Evolutionary conservation across 2,329 filamentous ascomycete genomes (phyloP).

Genomic region (Cladophialophora psammophila): DNA sequence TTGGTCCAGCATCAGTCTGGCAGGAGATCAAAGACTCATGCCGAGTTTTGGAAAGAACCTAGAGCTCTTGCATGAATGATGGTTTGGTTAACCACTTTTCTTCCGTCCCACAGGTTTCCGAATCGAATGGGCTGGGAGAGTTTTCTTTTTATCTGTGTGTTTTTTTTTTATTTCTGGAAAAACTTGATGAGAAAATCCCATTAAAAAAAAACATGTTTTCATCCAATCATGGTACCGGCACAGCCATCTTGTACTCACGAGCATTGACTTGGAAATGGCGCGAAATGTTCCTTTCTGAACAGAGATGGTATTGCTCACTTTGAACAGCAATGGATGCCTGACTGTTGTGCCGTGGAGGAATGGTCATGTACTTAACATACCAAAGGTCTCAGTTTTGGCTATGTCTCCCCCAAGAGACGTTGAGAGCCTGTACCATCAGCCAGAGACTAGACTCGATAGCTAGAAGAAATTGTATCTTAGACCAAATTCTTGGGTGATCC

Average conservation of each 20-base stretch:
- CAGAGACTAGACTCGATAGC: slow-evolving; percentile 29
- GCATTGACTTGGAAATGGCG: slow-evolving; percentile 23
- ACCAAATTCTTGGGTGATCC: background rate
- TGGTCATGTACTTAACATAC: slow-evolving; percentile 29
- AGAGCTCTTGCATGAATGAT: slow-evolving; percentile 33
- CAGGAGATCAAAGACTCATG: slow-evolving; percentile 31
- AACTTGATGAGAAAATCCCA: slow-evolving; percentile 9
- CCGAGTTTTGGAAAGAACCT: slow-evolving; percentile 23
- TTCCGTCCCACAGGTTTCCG: slow-evolving; percentile 13
- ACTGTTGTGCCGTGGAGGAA: slow-evolving; percentile 25
- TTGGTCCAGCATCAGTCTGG: slow-evolving; percentile 37
- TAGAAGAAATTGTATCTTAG: slow-evolving; percentile 32
- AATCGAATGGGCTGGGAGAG: slow-evolving; percentile 7
- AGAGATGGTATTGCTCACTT: slow-evolving; percentile 11
- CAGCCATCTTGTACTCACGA: slow-evolving; percentile 18
- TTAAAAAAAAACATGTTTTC: slow-evolving; percentile 18
- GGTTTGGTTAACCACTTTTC: slow-evolving; percentile 28
- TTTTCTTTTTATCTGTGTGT: slow-evolving; percentile 6
- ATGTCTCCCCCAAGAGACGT: slow-evolving; percentile 12
- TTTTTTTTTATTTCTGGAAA: slow-evolving; percentile 3
- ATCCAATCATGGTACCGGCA: slow-evolving; percentile 14
- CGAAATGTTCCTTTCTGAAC: slow-evolving; percentile 2
- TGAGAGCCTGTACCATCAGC: slow-evolving; percentile 32
- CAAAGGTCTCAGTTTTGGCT: slow-evolving; percentile 25
- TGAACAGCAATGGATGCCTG: slow-evolving; percentile 7